Conservation (phyloP, 768 basidiomycete species). For the Pulveroboletus sp. region DNA sequence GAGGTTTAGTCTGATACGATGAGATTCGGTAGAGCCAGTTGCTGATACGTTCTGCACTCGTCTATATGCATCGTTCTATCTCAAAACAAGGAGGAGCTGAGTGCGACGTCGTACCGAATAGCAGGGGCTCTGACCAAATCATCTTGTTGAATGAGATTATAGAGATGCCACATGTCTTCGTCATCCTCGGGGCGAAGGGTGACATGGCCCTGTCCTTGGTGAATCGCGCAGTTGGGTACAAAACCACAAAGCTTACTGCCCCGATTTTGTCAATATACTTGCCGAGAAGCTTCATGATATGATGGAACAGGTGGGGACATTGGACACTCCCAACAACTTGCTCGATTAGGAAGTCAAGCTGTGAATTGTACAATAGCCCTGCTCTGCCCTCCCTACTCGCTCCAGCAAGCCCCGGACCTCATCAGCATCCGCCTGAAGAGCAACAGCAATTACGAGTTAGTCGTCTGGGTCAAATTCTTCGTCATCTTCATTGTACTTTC, state of each 20-base stretch:
- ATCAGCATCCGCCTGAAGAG: not conserved
- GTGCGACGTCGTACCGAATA: conserved; percentile 51
- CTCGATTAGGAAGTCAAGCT: conserved; percentile 19
- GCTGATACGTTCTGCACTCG: conserved; percentile 86
- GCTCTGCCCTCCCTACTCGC: not conserved
- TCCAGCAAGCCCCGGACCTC: not conserved
- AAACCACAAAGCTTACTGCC: conserved; percentile 46
- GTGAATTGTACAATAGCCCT: not conserved
- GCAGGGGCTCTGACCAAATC: conserved; percentile 85
- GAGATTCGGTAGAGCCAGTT: conserved; percentile 92
- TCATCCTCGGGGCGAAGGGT: conserved; percentile 95
- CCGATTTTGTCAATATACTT: conserved; percentile 82
- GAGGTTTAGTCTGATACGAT: conserved; percentile 78
- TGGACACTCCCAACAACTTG: not conserved
- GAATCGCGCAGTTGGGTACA: conserved; percentile 9
- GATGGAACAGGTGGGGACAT: not conserved
- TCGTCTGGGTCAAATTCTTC: conserved; percentile 59
- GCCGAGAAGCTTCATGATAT: conserved; percentile 77
- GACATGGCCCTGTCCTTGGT: conserved; percentile 71
- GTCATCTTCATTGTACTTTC: conserved; percentile 38
- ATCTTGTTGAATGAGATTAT: conserved; percentile 90
- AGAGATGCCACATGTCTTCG: conserved; percentile 99
- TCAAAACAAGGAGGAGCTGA: not conserved
- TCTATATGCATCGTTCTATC: conserved; percentile 34
- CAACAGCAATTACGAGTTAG: conserved; percentile 14